Base-by-base conservation (phyloP, 305 asterid genomes). In the Fraxinus albicans region DNA sequence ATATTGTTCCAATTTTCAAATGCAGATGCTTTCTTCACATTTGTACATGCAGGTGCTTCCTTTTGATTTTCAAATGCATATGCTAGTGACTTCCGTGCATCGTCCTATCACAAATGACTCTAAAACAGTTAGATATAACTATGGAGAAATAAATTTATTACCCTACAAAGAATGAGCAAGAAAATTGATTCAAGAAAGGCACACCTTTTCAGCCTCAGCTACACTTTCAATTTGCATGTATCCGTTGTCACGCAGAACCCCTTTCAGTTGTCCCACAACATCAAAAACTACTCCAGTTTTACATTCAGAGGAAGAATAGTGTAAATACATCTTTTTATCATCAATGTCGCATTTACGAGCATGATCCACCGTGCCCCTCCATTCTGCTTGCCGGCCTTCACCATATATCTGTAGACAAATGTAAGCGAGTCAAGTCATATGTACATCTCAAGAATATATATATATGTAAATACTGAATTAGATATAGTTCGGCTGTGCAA, bases 341-440 rank as follows among this genome's bases (percentile, higher is more conserved):
- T 88, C 85, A 29, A 79, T 50, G 0, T 0, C 31, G 85, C 92
- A 89, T 8, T 81, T 60, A 69, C 15, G 76, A 15, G 94, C 94
- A 80, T 89, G 90, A 29, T 19, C 36, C 10, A 86, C 79, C 27
- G 83, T 84, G 76, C 79, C 82, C 38, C 60, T 69, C 90, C 86
- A 90, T 44, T 0, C 8, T 25, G 27, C 27, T 36, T 75, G n/a
- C n/a, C n/a, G n/a, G n/a, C n/a, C n/a, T n/a, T n/a, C n/a, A 27
- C 13, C 2, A 19, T 80, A 78, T 75, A 85, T 80, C 92, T 90
- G 88, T 27, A 77, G 38, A 84, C 67, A 53, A 4, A 53, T 19
- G 73, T 70, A 6, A 25, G 5, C 65, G 12, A 23, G 29, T 58
- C 74, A 27, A 5, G 29, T 40, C 42, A 79, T 77, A 40, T 40